Percentiles rank a stretch among this genome's conserved stretches.
These are phyloP conservation scores for Parachlorella kessleri DNA, from an alignment of 139 green algal genomes.

Conservation along the genomic window DNA sequence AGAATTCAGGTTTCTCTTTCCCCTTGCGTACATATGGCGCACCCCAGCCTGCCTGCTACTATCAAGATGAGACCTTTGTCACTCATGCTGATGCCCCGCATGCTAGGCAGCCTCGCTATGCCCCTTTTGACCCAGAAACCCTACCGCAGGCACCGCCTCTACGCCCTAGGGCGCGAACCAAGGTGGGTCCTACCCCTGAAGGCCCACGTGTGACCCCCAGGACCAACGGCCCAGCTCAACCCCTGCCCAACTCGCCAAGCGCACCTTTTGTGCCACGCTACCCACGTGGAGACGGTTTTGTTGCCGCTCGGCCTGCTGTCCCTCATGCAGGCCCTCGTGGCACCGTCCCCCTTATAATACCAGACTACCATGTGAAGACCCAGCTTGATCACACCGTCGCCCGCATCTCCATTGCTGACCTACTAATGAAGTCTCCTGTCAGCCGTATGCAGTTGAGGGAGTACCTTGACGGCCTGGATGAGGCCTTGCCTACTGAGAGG, in stretches of 20 bases:
- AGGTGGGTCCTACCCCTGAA: too few relatives aligned
- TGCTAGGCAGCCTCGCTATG: not conserved
- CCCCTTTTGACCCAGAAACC: not conserved
- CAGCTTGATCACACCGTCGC: not conserved
- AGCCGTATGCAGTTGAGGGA: too few relatives aligned
- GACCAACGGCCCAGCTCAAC: too few relatives aligned
- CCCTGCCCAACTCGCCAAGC: too few relatives aligned
- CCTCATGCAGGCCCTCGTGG: too few relatives aligned
- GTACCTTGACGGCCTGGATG: too few relatives aligned
- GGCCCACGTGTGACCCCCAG: too few relatives aligned
- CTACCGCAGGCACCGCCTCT: not conserved
- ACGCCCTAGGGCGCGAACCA: too few relatives aligned
- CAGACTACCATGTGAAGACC: not conserved
- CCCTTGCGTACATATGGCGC: not conserved
- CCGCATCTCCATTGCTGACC: not conserved
- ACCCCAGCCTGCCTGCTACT: not conserved
- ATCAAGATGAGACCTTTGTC: not conserved
- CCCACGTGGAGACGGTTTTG: too few relatives aligned
- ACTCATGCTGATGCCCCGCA: not conserved
- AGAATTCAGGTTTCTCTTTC: not conserved
- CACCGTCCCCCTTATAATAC: too few relatives aligned
- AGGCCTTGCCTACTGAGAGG: too few relatives aligned
- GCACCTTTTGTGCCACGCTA: not conserved
- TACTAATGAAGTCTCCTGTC: not conserved
- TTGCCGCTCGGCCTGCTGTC: not conserved